Evolutionary conservation across 2,329 filamentous ascomycete species (phyloP), one percentile per base, ranked within the genome.

Genomic region (Rhexocercosporidium sp.): DNA sequence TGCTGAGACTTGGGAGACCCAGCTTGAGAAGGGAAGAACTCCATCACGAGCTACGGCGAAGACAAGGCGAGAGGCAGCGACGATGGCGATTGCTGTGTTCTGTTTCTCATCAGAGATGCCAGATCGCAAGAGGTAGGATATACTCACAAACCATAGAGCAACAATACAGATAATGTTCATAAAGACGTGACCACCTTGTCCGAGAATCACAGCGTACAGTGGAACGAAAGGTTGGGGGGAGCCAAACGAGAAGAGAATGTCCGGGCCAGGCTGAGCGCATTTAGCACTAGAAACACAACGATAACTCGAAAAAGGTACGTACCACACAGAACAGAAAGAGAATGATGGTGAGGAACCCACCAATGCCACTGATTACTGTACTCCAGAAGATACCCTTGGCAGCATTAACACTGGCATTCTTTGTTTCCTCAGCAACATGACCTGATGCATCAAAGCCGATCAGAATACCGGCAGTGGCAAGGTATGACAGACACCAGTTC

Each of bases 401-500:
- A 8, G 86, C 85, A n/a, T 83, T 81, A 0, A 85, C 59, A 22
- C 79, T 82, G 2, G 85, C 86, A 68, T 88, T 85, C 75, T 87
- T 86, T 1, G 86, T 89, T 73, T 88, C 86, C 70, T 89, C 86
- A 0, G 85, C 85, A 31, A 89, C 84, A 70, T 88, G 86, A 1
- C 86, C 86, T 0, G 84, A 86, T 0, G 86, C 86, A 75, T 89
- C 86, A 63, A 87, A 88, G 1, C 86, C 86, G 61, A 89, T 87
- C 64, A 89, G 73, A 47, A 88, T 83, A 47, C 86, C 86, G 8
- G 86, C 86, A 1, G 86, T 88, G 1, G 86, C 86, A 29, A 87
- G 82, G 74, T 86, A 89, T 3, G 85, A 87, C 3, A 89, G 80
- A 77, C 86, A 88, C 86, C 86, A 88, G 73, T 89, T 88, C 86